Evolutionary conservation across 441 rosid genomes (phyloP).

Genomic region (Hypseocharis bilobata): DNA sequence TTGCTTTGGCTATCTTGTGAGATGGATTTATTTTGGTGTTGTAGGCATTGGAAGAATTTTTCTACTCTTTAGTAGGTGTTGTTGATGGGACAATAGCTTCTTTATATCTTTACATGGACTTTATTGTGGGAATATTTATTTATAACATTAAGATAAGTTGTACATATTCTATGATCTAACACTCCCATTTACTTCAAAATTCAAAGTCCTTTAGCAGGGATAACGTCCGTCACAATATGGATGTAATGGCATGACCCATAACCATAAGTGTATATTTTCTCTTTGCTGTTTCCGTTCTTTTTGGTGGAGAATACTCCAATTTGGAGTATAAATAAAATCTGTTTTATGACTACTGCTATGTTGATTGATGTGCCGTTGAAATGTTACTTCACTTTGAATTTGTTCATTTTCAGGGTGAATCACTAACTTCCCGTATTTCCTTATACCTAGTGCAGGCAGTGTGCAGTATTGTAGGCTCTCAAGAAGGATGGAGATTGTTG

Average conservation of each 20-base stretch:
- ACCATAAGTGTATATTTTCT: no score
- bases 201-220: neutral
- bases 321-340: no score
- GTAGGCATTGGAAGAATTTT: neutral
- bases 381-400: no score
- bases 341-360: neutral
- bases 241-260: no score
- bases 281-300: no score
- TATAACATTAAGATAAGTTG: no score
- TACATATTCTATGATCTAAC: neutral
- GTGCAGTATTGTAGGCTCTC: neutral
- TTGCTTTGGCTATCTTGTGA: neutral
- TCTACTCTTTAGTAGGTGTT: no score
- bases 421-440: neutral
- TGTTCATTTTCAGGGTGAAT: neutral
- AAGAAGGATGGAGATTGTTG: neutral
- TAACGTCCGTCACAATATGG: neutral
- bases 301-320: no score
- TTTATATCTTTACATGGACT: neutral
- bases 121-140: neutral
- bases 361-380: neutral
- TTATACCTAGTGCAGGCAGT: neutral
- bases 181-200: neutral
- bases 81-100: no score
- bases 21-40: neutral